phyloP scores from a whole-genome alignment of 2,329 filamentous ascomycete species.

The Fusarium sp. region DNA sequence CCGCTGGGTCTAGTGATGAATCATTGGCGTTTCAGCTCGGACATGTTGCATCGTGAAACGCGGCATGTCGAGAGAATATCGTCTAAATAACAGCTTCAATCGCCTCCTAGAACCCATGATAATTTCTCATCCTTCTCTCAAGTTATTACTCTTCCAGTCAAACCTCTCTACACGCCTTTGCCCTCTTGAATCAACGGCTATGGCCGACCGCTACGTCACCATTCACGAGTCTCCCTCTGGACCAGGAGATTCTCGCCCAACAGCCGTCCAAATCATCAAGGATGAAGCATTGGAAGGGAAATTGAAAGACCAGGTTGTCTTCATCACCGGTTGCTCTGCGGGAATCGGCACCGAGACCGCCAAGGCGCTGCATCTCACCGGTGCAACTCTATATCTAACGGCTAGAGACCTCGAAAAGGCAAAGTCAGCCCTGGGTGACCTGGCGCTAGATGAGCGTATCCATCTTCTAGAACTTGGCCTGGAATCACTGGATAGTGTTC shows the following conservation, averaged over 20 bases:
- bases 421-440: not conserved
- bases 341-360: not conserved
- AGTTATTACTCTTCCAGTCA: fast-evolving
- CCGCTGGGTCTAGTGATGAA: not conserved
- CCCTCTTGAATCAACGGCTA: not conserved
- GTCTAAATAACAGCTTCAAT: not conserved
- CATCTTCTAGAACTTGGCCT: not conserved
- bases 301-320: fast-evolving
- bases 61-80: not conserved
- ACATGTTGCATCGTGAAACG: not conserved
- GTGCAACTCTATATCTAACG: not conserved
- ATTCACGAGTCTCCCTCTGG: not conserved
- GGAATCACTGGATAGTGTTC: not conserved
- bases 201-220: conserved; percentile 7
- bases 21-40: not conserved
- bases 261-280: not conserved
- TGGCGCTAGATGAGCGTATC: not conserved
- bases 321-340: not conserved
- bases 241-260: not conserved
- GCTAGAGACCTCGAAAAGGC: not conserved
- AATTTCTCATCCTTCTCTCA: no score
- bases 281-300: not conserved
- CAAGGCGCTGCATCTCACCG: not conserved
- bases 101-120: fast-evolving
- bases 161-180: fast-evolving